Evolutionary conservation across 1,139 yeast genomes (phyloP).

Genomic region (Hyphopichia fennica): DNA sequence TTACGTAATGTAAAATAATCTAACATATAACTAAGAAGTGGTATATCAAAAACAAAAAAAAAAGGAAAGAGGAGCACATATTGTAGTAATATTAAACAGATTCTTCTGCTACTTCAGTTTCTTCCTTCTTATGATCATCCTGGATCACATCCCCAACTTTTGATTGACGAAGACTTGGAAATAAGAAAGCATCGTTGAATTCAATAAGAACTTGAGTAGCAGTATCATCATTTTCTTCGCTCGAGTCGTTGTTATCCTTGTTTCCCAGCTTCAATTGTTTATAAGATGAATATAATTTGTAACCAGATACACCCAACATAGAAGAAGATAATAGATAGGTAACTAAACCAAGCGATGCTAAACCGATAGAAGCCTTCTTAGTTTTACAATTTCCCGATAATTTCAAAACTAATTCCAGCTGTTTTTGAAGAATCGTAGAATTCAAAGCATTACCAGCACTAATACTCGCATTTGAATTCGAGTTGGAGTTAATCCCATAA

Average conservation of each 20-base stretch:
- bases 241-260: background rate
- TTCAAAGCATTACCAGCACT: background rate
- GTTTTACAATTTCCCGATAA: slow-evolving; percentile 10
- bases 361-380: slow-evolving; percentile 11
- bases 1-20: too few species aligned
- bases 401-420: slow-evolving; percentile 8
- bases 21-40: too few species aligned
- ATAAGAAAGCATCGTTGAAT: background rate
- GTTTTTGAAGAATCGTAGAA: slow-evolving; percentile 4
- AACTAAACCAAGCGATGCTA: slow-evolving; percentile 9
- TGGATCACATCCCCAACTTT: background rate
- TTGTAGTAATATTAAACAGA: too few species aligned
- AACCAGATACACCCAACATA: background rate
- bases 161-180: background rate
- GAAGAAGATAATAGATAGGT: slow-evolving; percentile 10
- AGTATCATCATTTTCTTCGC: background rate
- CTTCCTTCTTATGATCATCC: background rate
- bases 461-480: background rate
- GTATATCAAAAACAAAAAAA: too few species aligned
- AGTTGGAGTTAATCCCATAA: background rate
- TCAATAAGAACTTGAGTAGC: background rate
- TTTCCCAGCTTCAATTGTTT: background rate
- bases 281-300: background rate
- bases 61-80: too few species aligned
- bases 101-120: background rate